Conservation (phyloP, 345 rosid genomes). For the Moricandia arvensis region DNA sequence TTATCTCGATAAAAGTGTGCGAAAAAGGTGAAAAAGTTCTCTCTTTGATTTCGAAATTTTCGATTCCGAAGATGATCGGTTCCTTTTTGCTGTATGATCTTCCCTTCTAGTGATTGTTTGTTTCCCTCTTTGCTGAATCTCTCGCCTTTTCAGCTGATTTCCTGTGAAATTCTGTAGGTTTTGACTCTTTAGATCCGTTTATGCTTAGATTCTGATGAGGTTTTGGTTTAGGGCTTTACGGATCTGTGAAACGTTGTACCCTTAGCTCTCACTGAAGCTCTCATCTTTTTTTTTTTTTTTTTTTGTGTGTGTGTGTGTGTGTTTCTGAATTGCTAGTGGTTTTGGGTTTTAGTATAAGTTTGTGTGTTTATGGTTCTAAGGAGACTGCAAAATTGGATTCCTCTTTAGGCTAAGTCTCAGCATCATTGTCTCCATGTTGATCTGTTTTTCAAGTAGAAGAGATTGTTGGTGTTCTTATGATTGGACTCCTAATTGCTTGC, state of each 20-base stretch:
- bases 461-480: neutral
- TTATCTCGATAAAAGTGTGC: neutral
- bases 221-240: constrained; percentile 23
- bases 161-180: neutral
- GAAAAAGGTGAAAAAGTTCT: constrained; percentile 12
- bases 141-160: neutral
- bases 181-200: neutral
- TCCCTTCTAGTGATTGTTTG: constrained; percentile 6
- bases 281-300: neutral
- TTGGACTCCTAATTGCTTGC: neutral
- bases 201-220: constrained; percentile 8
- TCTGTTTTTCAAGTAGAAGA: neutral
- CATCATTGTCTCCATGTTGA: neutral
- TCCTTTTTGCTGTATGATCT: constrained; percentile 12
- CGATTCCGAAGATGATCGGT: constrained; percentile 9
- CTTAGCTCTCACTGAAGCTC: constrained; percentile 1
- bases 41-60: constrained; percentile 6
- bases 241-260: constrained; percentile 18
- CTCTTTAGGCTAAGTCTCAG: neutral
- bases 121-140: neutral
- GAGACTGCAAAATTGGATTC: neutral
- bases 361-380: neutral
- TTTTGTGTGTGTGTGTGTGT: too few species aligned
- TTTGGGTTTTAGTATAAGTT: neutral
- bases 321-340: constrained; percentile 3